These are phyloP conservation scores for Claviceps sp. DNA, from an alignment of 2,329 filamentous ascomycete genomes.

Conservation along the genomic window DNA sequence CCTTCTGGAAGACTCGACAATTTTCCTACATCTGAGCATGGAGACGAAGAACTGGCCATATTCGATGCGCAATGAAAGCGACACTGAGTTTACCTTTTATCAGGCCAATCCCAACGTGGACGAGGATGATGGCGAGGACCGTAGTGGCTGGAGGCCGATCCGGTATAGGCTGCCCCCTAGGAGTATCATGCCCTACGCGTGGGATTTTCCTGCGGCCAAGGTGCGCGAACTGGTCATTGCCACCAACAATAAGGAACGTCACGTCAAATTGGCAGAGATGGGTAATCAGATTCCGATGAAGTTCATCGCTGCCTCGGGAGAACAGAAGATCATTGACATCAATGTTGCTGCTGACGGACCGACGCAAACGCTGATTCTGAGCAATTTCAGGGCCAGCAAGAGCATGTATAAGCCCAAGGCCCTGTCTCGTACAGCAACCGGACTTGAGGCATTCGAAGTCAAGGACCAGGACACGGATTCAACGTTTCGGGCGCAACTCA, in stretches of 20 bases:
- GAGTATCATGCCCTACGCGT: conserved; percentile 98
- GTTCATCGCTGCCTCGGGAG: conserved; percentile 52
- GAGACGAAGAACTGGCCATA: conserved; percentile 97
- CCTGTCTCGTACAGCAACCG: conserved; percentile 31
- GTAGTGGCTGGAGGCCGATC: conserved; percentile 83
- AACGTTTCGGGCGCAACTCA: conserved; percentile 79
- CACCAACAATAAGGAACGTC: conserved; percentile 46
- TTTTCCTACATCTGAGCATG: conserved; percentile 81
- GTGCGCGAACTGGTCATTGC: conserved; percentile 78
- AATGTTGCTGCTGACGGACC: conserved; percentile 93
- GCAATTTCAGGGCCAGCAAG: conserved; percentile 85
- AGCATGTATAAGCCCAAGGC: conserved; percentile 65
- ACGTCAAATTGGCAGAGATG: conserved; percentile 92
- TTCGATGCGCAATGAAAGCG: conserved; percentile 96
- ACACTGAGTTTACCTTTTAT: conserved; percentile 92
- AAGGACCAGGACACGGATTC: conserved; percentile 82
- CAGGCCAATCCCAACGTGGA: conserved; percentile 88
- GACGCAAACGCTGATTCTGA: conserved; percentile 85
- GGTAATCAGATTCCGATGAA: conserved; percentile 94
- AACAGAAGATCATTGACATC: conserved; percentile 85
- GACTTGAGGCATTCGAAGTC: conserved; percentile 65
- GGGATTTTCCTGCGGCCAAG: conserved; percentile 98
- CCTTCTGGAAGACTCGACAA: conserved; percentile 81
- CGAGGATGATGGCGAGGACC: conserved; percentile 73
- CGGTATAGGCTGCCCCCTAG: conserved; percentile 82